A percentile compares a stretch with the other conserved stretches of the same genome.
These are phyloP conservation scores for Gracilaria caudata DNA, from an alignment of 23 red algal genomes.

Conservation along the genomic window DNA sequence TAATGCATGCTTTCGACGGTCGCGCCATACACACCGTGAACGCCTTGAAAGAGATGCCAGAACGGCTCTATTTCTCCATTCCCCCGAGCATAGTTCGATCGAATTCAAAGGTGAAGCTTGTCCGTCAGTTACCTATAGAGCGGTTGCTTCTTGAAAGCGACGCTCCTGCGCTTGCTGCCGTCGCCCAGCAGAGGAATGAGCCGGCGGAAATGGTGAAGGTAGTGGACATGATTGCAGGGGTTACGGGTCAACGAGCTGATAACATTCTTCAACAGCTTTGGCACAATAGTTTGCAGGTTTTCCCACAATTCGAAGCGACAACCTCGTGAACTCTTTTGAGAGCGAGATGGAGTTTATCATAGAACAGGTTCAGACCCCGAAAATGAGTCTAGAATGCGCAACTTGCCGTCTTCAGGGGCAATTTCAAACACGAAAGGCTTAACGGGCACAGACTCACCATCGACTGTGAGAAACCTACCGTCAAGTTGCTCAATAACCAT, in stretches of 20 bases:
- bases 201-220: conserved; percentile 47
- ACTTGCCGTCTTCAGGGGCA: conserved; percentile 35
- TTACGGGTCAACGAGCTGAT: conserved; percentile 16
- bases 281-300: conserved; percentile 24
- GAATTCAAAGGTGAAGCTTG: conserved; percentile 29
- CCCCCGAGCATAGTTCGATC: conserved; percentile 60
- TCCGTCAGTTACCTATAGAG: conserved; percentile 52
- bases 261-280: conserved; percentile 16
- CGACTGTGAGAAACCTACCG: conserved; percentile 38
- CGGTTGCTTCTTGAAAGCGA: conserved; percentile 63
- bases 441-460: conserved; percentile 46
- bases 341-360: background rate
- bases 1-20: conserved; percentile 77
- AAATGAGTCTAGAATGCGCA: conserved; percentile 42
- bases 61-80: conserved; percentile 60
- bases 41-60: conserved; percentile 30
- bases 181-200: conserved; percentile 41
- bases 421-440: conserved; percentile 47
- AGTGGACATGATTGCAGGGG: conserved; percentile 57
- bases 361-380: background rate
- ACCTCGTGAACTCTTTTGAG: background rate
- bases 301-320: background rate
- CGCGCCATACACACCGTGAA: conserved; percentile 60
- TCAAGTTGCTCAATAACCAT: conserved; percentile 26
- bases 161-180: conserved; percentile 55